phyloP scores from a whole-genome alignment of 345 rosid species.

The Eucalyptus brandiana region DNA sequence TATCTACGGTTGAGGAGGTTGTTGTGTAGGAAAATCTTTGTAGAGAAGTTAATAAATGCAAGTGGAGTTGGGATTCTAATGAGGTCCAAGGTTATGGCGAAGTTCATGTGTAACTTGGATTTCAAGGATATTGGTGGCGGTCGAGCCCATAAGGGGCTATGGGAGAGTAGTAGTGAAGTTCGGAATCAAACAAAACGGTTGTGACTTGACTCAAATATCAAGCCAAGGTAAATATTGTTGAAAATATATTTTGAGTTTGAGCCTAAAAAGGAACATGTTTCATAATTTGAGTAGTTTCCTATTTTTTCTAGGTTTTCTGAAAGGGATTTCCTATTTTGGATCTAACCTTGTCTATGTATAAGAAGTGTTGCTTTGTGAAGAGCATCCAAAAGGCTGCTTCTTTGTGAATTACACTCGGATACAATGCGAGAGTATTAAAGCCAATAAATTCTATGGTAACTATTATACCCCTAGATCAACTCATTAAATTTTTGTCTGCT shows the following conservation, averaged over 20 bases:
- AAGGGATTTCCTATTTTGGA: neutral
- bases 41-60: neutral
- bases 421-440: neutral
- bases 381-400: neutral
- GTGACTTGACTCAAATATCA: neutral
- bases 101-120: too few species aligned
- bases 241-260: neutral
- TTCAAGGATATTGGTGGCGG: too few species aligned
- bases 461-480: neutral
- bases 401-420: fast-evolving
- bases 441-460: neutral
- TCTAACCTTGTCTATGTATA: neutral
- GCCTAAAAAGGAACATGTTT: neutral
- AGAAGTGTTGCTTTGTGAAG: neutral
- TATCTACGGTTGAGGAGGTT: neutral
- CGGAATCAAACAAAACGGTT: neutral
- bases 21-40: neutral
- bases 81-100: neutral
- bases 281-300: neutral
- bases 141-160: neutral
- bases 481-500: neutral
- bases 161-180: neutral
- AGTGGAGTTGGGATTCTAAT: neutral
- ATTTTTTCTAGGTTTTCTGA: neutral
- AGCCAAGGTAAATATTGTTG: neutral